Evolutionary conservation across 495 filamentous ascomycete genomes (phyloP).

Genomic region (Tuber microsphaerosporum): DNA sequence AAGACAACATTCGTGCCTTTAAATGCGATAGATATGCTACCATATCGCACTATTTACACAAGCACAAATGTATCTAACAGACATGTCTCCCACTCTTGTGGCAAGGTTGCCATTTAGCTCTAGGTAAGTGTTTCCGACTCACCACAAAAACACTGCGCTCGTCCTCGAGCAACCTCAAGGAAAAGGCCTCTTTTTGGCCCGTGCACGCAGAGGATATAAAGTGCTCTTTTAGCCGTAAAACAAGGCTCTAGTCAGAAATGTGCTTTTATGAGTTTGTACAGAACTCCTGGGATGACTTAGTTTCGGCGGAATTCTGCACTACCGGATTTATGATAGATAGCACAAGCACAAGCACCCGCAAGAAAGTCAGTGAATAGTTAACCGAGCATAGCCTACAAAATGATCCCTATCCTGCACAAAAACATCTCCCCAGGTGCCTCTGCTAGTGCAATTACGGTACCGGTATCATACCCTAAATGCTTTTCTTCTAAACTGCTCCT

Average conservation of each 20-base stretch:
- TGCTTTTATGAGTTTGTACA: not conserved
- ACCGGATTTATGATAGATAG: not conserved
- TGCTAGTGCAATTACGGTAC: too few relatives aligned
- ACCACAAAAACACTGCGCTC: not conserved
- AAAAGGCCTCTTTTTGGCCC: not conserved
- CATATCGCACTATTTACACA: not conserved
- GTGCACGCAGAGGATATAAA: not conserved
- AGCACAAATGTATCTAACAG: not conserved
- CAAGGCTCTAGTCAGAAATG: not conserved
- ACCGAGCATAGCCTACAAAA: not conserved
- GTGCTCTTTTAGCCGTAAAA: not conserved
- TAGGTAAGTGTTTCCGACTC: not conserved
- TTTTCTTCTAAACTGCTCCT: not conserved
- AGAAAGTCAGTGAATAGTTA: not conserved
- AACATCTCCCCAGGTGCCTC: not conserved
- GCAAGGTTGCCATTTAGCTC: not conserved
- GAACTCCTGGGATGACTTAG: not conserved
- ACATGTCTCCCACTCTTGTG: not conserved
- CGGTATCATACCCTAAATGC: not conserved
- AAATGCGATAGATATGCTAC: not conserved
- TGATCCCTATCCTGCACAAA: not conserved
- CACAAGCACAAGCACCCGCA: not conserved
- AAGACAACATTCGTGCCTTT: not conserved
- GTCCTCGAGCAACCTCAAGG: not conserved
- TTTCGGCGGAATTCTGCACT: not conserved